These are phyloP conservation scores for Yamadazyma laniorum DNA, from an alignment of 805 yeast genomes.

Conservation along the genomic window DNA sequence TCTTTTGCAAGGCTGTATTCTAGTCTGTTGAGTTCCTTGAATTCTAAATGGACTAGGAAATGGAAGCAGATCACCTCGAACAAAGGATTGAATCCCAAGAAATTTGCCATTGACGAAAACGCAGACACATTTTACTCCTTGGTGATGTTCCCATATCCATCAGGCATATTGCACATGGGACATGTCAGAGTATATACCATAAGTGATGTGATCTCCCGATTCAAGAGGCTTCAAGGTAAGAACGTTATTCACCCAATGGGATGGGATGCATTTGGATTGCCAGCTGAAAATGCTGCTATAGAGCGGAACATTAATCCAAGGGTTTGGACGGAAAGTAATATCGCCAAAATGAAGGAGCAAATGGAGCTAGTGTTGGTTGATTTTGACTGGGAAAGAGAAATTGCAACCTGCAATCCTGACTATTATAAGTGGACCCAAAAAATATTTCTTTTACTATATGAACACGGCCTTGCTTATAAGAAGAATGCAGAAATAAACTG, in stretches of 20 bases:
- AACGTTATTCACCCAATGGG: constrained; percentile 95
- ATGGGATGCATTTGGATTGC: constrained; percentile 98
- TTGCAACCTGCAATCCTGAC: constrained; percentile 80
- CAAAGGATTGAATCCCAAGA: constrained; percentile 37
- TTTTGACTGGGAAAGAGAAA: constrained; percentile 92
- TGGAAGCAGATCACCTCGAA: constrained; percentile 43
- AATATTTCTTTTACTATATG: constrained; percentile 68
- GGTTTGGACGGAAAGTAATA: constrained; percentile 79
- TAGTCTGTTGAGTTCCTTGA: constrained; percentile 23
- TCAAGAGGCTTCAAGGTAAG: constrained; percentile 70
- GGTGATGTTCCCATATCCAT: constrained; percentile 95
- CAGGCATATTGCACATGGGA: constrained; percentile 90
- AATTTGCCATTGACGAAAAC: constrained; percentile 12
- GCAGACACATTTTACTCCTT: constrained; percentile 53
- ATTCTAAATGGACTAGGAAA: constrained; percentile 48
- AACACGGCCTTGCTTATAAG: constrained; percentile 81
- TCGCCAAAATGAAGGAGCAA: constrained; percentile 83
- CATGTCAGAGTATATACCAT: constrained; percentile 92
- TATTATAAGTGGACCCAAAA: constrained; percentile 93
- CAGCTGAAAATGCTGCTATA: constrained; percentile 97
- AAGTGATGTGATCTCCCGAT: constrained; percentile 79
- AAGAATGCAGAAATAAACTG: constrained; percentile 89
- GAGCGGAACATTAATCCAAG: constrained; percentile 78
- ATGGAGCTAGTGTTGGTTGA: constrained; percentile 75
- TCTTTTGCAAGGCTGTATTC: neutral